A percentile compares a stretch with the other conserved stretches of the same genome.
Conservation (phyloP, 345 rosid genomes). For the Nephelium lappaceum region DNA sequence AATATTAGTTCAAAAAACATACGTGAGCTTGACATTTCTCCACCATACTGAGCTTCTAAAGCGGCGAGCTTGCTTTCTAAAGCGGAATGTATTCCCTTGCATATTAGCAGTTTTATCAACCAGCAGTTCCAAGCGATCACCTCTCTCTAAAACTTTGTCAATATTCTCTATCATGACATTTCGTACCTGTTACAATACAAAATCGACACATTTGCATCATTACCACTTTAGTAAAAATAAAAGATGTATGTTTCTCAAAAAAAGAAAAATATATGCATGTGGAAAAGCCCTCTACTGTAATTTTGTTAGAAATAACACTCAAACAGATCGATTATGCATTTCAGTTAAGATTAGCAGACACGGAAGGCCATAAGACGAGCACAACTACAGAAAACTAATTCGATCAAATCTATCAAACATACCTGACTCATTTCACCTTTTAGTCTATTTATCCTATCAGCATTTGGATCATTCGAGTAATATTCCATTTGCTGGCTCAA, state of each 20-base stretch:
- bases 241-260: no score
- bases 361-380: background rate
- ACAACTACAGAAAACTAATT: constrained; percentile 1
- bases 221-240: background rate
- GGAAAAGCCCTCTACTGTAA: no score
- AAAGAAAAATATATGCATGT: no score
- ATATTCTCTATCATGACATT: constrained; percentile 97
- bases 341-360: background rate
- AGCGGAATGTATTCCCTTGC: constrained; percentile 96
- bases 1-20: constrained; percentile 27
- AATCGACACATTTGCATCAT: background rate
- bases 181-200: constrained; percentile 53
- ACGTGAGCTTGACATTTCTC: constrained; percentile 94
- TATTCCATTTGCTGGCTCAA: constrained; percentile 93
- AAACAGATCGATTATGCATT: background rate
- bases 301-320: no score
- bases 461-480: constrained; percentile 82
- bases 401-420: constrained; percentile 2
- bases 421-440: constrained; percentile 98
- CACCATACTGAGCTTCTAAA: constrained; percentile 87
- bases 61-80: constrained; percentile 93
- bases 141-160: constrained; percentile 89
- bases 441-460: constrained; percentile 84
- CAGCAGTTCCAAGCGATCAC: constrained; percentile 90
- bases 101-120: constrained; percentile 93